phyloP scores from a whole-genome alignment of 805 yeast genomes.

The Saccharomyces eubayanus region DNA sequence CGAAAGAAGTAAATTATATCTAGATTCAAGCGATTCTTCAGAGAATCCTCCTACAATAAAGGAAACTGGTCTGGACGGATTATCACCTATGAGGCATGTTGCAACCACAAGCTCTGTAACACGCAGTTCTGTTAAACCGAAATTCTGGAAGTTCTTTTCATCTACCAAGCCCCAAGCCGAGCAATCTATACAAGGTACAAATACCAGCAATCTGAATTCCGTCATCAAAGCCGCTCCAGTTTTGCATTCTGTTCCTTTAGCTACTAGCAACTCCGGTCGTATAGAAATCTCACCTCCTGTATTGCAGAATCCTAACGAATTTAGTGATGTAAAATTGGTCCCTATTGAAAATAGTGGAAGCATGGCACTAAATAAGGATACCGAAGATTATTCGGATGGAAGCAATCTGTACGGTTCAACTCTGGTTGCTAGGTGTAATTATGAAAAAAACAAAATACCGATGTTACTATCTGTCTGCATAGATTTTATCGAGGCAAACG shows the following conservation, averaged over 20 bases:
- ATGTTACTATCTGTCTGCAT: constrained; percentile 62
- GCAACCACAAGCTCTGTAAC: constrained; percentile 6
- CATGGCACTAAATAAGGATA: background rate
- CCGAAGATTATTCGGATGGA: constrained; percentile 7
- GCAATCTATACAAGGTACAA: background rate
- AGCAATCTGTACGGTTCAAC: constrained; percentile 32
- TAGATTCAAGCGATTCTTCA: background rate
- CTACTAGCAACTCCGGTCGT: constrained; percentile 5
- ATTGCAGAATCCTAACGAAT: constrained; percentile 31
- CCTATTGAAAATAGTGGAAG: constrained; percentile 14
- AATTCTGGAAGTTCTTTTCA: constrained; percentile 30
- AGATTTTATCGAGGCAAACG: constrained; percentile 67
- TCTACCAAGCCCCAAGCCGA: constrained; percentile 7
- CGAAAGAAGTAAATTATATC: background rate
- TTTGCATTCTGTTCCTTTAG: background rate
- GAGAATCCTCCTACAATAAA: background rate
- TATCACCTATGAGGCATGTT: background rate
- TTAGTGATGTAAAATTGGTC: constrained; percentile 31
- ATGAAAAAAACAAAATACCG: constrained; percentile 61
- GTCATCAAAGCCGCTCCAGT: background rate
- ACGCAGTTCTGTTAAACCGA: constrained; percentile 24
- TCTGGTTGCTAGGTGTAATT: constrained; percentile 52
- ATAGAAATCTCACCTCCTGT: constrained; percentile 33
- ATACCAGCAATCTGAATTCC: constrained; percentile 1
- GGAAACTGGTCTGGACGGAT: background rate